A percentile compares a stretch with the other conserved stretches of the same genome.
Evolutionary conservation across 345 rosid species (phyloP).

Genomic region (Hibiscus syriacus): DNA sequence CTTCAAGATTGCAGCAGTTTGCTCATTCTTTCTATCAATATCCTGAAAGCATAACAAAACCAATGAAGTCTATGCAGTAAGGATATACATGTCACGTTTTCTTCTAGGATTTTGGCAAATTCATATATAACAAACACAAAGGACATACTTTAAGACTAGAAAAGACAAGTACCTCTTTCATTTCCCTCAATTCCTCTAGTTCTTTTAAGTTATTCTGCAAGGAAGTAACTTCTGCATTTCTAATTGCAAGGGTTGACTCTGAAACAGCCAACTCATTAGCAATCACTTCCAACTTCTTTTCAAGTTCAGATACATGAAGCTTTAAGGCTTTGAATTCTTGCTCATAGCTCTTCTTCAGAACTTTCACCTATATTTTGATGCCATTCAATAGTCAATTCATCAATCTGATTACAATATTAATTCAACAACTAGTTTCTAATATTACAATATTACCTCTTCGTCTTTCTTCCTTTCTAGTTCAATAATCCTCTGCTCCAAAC

Average conservation of each 20-base stretch:
- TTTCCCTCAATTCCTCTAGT: slow-evolving; percentile 82
- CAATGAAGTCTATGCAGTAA: neutral
- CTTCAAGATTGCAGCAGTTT: slow-evolving; percentile 92
- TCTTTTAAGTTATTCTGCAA: slow-evolving; percentile 71
- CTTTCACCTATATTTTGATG: slow-evolving; percentile 39
- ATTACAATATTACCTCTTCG: slow-evolving; percentile 49
- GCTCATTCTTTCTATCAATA: slow-evolving; percentile 93
- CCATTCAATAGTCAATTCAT: slow-evolving; percentile 39
- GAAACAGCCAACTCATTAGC: slow-evolving; percentile 43
- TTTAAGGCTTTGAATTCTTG: slow-evolving; percentile 58
- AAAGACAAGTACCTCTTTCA: slow-evolving; percentile 68
- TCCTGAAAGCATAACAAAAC: slow-evolving; percentile 42
- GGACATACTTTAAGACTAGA: neutral
- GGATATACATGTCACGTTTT: neutral
- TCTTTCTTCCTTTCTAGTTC: slow-evolving; percentile 52
- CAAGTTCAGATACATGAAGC: slow-evolving; percentile 56
- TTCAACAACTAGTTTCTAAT: neutral
- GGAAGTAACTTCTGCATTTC: slow-evolving; percentile 42
- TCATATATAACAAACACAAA: neutral
- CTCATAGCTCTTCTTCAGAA: slow-evolving; percentile 46
- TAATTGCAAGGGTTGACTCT: slow-evolving; percentile 44
- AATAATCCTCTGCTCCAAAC: slow-evolving; percentile 48
- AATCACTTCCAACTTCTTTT: slow-evolving; percentile 50
- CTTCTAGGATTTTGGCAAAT: neutral
- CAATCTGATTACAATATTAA: slow-evolving; percentile 2